A percentile compares a stretch with the other conserved stretches of the same genome.
phyloP scores from a whole-genome alignment of 441 rosid genomes.

The Adansonia madagascariensis region DNA sequence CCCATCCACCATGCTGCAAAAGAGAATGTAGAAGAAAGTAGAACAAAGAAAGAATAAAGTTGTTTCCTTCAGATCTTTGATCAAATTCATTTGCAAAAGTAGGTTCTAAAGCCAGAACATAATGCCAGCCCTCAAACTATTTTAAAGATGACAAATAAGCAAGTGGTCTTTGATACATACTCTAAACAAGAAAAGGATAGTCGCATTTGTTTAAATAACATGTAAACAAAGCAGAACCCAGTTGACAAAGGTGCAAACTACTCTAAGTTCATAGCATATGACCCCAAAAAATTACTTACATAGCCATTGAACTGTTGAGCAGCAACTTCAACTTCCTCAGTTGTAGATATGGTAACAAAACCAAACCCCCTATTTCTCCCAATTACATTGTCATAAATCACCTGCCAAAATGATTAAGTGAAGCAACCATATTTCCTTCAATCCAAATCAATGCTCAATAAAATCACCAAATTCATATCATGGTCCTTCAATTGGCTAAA shows the following conservation, averaged over 20 bases:
- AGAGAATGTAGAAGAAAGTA: background rate
- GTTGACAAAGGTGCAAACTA: background rate
- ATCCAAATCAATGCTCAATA: conserved; percentile 9
- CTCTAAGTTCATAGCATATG: background rate
- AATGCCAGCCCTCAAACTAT: background rate
- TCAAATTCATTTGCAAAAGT: background rate
- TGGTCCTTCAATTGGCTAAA: background rate
- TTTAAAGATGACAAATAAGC: background rate
- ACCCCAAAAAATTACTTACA: conserved; percentile 52
- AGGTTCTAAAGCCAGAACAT: background rate
- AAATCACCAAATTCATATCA: background rate
- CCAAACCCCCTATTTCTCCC: conserved; percentile 97
- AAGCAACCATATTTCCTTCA: background rate
- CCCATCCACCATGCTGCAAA: background rate
- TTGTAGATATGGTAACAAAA: conserved; percentile 86
- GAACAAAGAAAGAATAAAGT: background rate
- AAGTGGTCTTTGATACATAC: background rate
- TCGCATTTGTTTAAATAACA: background rate
- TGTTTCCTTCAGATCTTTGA: background rate
- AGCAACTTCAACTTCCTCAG: conserved; percentile 80
- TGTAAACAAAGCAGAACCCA: background rate
- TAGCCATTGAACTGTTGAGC: conserved; percentile 90
- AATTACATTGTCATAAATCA: conserved; percentile 83
- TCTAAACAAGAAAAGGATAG: background rate
- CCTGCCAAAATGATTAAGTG: conserved; percentile 44